phyloP scores from a whole-genome alignment of 441 rosid species.

The Aleurites moluccanus region DNA sequence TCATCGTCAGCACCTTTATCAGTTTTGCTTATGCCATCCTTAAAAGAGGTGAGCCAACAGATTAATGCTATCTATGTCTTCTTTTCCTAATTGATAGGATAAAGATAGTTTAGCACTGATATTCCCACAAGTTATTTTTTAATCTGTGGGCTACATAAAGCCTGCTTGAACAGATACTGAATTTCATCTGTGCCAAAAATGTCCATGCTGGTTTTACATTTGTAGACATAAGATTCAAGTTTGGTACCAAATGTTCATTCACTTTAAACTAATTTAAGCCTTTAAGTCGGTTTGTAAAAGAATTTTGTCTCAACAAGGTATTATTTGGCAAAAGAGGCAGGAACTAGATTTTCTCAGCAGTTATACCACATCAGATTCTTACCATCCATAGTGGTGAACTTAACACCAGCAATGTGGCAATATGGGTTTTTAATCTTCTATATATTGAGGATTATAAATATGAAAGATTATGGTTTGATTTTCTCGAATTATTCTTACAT shows the following conservation, averaged over 20 bases:
- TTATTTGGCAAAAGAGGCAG: background rate
- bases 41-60: constrained; percentile 67
- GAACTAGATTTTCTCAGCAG: background rate
- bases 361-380: background rate
- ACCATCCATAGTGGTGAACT: background rate
- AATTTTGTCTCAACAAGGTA: constrained; percentile 7
- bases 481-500: background rate
- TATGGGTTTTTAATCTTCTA: background rate
- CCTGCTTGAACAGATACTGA: constrained; percentile 13
- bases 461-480: constrained; percentile 9
- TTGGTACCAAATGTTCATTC: background rate
- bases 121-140: background rate
- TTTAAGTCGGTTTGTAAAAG: background rate
- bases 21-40: constrained; percentile 73
- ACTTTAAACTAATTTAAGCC: background rate
- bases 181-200: background rate
- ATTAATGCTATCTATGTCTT: constrained; percentile 4
- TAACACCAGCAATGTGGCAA: background rate
- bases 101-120: constrained; percentile 11
- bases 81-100: background rate
- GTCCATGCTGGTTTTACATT: background rate
- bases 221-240: background rate
- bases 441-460: background rate
- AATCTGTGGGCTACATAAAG: background rate
- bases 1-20: constrained; percentile 68